Evolutionary conservation across 2,329 filamentous ascomycete genomes (phyloP), one percentile per base, ranked within the genome.

Genomic region (Fusarium incarnatum): DNA sequence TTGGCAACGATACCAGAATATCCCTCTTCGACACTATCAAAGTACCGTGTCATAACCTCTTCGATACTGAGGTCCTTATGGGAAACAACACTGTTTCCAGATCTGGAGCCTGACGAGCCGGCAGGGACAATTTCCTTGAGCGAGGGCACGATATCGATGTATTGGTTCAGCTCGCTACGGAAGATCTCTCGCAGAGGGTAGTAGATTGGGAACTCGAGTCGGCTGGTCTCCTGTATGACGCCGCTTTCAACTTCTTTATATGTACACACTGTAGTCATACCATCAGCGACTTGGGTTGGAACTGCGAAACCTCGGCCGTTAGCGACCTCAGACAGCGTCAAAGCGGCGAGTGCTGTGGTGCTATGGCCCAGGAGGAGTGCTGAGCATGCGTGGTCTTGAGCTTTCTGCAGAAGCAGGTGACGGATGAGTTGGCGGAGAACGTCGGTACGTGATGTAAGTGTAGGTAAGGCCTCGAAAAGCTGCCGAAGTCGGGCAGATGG

Each of bases 1-100:
- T 99, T 99, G 32, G 94, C 92, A 71, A 99, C 94, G 59, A 98
- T 94, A 58, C 92, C 93, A 5, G 94, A 93, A 76, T 97, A 98
- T 63, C 91, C 92, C 70, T 89, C 88, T 77, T 97, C 94, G 18
- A 97, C 79, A 41, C 93, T 42, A 71, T 89, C 88, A 76, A 99
- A 97, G 79, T 98, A 99, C 60, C 94, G 90, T 61, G 86, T 83
- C 91, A 98, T 94, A 56, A 99, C 87, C 72, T 94, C 91, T 77
- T 98, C 94, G 74, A 99, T 98, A 47, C 94, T 97, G 47, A 93
- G 87, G 70, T 94, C 91, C 77, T 91, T 92, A 72, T 91, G 89
- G 32, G 88, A 92, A 5, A 89, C 80, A 76, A 91, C 79, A 53
- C 79, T 78, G 20, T 60, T 71, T 34, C 68, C 79, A 70, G 32